phyloP scores from a whole-genome alignment of 805 yeast species.

The Candida orba region DNA sequence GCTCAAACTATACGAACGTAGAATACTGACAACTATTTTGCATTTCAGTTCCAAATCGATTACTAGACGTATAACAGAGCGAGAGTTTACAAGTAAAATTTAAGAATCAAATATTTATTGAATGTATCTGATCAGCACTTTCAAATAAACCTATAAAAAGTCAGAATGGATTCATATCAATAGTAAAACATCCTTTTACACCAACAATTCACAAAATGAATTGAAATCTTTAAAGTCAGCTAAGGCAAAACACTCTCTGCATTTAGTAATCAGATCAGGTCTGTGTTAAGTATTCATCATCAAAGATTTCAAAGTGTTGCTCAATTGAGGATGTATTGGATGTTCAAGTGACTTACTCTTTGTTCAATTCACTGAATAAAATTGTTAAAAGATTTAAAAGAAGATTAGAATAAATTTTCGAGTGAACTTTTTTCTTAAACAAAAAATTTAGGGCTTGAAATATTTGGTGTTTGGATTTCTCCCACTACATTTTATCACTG shows the following conservation, averaged over 20 bases:
- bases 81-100: too few relatives aligned
- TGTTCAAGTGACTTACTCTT: too few relatives aligned
- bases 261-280: constrained; percentile 45
- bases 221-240: constrained; percentile 12
- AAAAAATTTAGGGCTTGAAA: not conserved
- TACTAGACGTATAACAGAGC: too few relatives aligned
- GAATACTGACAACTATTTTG: too few relatives aligned
- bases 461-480: not conserved
- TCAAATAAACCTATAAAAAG: not conserved
- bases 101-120: too few relatives aligned
- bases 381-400: not conserved
- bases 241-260: constrained; percentile 33
- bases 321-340: too few relatives aligned
- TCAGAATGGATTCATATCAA: not conserved
- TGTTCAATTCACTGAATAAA: too few relatives aligned
- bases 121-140: too few relatives aligned
- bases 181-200: not conserved
- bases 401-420: not conserved
- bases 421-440: too few relatives aligned
- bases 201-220: not conserved
- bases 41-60: too few relatives aligned
- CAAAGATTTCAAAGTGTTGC: not conserved
- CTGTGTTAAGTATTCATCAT: constrained; percentile 46
- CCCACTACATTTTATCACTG: not conserved
- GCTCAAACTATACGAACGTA: too few relatives aligned